phyloP scores from a whole-genome alignment of 345 rosid genomes.

The Moringa oleifera region DNA sequence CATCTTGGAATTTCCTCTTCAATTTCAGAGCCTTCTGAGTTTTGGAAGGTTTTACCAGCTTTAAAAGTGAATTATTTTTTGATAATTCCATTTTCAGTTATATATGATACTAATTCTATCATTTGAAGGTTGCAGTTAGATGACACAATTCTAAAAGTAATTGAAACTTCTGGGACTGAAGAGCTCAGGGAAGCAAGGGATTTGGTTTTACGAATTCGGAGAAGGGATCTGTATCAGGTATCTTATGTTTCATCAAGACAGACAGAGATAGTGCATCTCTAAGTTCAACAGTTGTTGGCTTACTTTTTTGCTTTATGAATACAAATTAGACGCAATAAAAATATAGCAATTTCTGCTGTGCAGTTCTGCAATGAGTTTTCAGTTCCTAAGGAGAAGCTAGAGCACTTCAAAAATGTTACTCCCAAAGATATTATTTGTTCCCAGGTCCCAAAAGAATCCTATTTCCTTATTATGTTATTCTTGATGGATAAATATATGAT shows the following conservation, averaged over 20 bases:
- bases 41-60: constrained; percentile 51
- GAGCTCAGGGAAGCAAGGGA: constrained; percentile 50
- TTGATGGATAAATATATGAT: constrained; percentile 4
- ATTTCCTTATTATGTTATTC: constrained; percentile 2
- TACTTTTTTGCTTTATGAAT: too few relatives aligned
- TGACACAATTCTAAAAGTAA: constrained; percentile 47
- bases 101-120: neutral
- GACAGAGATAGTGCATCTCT: too few relatives aligned
- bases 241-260: too few relatives aligned
- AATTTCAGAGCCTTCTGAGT: constrained; percentile 46
- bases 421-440: constrained; percentile 48
- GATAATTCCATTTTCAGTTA: neutral
- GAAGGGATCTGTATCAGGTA: constrained; percentile 55
- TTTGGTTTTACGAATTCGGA: constrained; percentile 44
- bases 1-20: constrained; percentile 42
- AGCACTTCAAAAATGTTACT: constrained; percentile 39
- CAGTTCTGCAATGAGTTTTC: constrained; percentile 47
- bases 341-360: constrained; percentile 5
- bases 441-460: constrained; percentile 26
- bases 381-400: constrained; percentile 38
- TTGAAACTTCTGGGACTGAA: constrained; percentile 41
- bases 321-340: neutral
- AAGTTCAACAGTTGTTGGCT: too few relatives aligned
- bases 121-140: constrained; percentile 41
- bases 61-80: neutral